Evolutionary conservation across 148 eudicot genomes (phyloP).

Genomic region (Cornus florida): DNA sequence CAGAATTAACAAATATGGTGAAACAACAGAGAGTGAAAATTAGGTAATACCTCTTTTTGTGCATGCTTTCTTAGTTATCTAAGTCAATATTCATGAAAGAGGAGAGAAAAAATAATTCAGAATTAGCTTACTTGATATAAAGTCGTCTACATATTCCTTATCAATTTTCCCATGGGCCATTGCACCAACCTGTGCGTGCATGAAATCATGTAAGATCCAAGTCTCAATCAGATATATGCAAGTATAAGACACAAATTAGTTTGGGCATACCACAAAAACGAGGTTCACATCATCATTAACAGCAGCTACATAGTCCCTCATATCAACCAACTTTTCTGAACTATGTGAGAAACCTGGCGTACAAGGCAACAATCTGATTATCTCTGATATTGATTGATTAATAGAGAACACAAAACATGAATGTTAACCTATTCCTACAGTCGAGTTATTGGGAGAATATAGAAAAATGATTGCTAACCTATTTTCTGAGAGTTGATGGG

Average conservation of each 20-base stretch:
- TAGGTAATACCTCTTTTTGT: too few species aligned
- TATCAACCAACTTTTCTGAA: slow-evolving; percentile 82
- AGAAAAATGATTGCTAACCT: slow-evolving; percentile 42
- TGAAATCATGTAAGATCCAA: slow-evolving; percentile 12
- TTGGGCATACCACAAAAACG: slow-evolving; percentile 82
- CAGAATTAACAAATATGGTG: too few species aligned
- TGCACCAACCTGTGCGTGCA: slow-evolving; percentile 82
- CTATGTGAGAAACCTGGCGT: slow-evolving; percentile 84
- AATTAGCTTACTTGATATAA: slow-evolving; percentile 61
- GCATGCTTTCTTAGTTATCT: too few species aligned
- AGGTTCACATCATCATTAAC: slow-evolving; percentile 54
- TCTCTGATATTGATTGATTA: not conserved
- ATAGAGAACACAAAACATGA: not conserved
- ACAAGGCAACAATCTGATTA: slow-evolving; percentile 17
- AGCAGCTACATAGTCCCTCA: slow-evolving; percentile 65
- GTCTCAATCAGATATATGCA: not conserved
- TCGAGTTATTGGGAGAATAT: too few species aligned
- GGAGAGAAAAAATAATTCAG: not conserved
- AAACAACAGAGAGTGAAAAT: too few species aligned
- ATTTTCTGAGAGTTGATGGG: slow-evolving; percentile 77
- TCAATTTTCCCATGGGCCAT: slow-evolving; percentile 97
- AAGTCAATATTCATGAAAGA: not conserved
- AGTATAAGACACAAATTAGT: not conserved
- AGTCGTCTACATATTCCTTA: slow-evolving; percentile 69
- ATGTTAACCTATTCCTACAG: slow-evolving; percentile 64